phyloP scores from a whole-genome alignment of 140 eudicot genomes.

The Stevia rebaudiana region DNA sequence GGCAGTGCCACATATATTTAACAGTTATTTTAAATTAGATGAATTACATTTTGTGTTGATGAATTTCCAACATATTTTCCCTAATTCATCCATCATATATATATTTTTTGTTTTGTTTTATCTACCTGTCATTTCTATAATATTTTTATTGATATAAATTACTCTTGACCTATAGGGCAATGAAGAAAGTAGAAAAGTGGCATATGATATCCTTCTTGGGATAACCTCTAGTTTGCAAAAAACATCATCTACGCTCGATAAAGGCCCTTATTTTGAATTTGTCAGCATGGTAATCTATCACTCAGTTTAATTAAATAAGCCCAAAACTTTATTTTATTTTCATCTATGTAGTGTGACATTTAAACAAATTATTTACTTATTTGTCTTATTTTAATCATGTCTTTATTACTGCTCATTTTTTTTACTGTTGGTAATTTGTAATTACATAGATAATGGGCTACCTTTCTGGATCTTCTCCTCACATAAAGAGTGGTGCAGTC shows the following conservation, averaged over 20 bases:
- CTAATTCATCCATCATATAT: not conserved
- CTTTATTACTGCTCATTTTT: constrained; percentile 12
- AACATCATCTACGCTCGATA: constrained; percentile 40
- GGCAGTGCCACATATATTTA: not conserved
- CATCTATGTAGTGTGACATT: not conserved
- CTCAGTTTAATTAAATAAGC: not conserved
- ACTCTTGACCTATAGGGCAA: constrained; percentile 43
- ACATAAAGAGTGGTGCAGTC: constrained; percentile 89
- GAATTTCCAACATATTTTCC: not conserved
- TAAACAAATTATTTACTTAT: not conserved
- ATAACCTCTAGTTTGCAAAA: constrained; percentile 57
- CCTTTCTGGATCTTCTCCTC: constrained; percentile 93
- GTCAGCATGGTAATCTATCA: constrained; percentile 62
- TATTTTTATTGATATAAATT: constrained; percentile 8
- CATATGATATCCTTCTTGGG: constrained; percentile 68
- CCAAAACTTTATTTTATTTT: constrained; percentile 5
- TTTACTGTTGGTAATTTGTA: not conserved
- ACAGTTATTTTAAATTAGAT: not conserved
- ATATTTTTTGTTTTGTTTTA: not conserved
- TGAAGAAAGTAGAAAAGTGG: constrained; percentile 78
- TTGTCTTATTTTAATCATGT: not conserved
- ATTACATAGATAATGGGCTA: constrained; percentile 74
- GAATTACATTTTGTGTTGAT: not conserved
- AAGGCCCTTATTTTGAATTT: constrained; percentile 57
- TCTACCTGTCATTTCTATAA: not conserved